A percentile compares a stretch with the other conserved stretches of the same genome.
phyloP scores from a whole-genome alignment of 768 basidiomycete genomes.

The Gymnopilus junonius region DNA sequence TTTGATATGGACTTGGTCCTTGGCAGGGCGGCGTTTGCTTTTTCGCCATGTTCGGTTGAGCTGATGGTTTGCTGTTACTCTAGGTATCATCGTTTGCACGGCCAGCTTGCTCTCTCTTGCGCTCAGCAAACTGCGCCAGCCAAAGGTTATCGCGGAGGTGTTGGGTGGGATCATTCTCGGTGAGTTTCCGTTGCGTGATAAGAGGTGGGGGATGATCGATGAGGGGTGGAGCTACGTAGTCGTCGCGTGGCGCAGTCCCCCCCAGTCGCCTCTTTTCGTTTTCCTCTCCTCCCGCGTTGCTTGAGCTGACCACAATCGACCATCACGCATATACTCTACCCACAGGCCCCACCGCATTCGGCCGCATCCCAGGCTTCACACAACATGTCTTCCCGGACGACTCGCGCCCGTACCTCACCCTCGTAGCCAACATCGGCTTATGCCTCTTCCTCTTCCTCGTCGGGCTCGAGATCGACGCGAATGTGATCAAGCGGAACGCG shows the following conservation, averaged over 20 bases:
- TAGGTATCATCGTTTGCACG: slow-evolving; percentile 83
- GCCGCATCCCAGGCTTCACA: slow-evolving; percentile 90
- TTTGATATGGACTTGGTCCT: not conserved
- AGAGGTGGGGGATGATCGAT: no score
- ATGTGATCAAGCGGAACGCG: slow-evolving; percentile 79
- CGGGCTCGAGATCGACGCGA: slow-evolving; percentile 87
- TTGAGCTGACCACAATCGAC: not conserved
- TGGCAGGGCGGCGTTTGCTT: not conserved
- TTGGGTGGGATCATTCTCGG: slow-evolving; percentile 91
- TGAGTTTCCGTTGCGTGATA: slow-evolving; percentile 23
- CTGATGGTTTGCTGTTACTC: not conserved
- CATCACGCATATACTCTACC: not conserved
- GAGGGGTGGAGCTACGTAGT: no score
- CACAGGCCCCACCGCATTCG: slow-evolving; percentile 57
- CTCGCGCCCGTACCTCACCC: slow-evolving; percentile 77
- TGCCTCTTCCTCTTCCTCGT: slow-evolving; percentile 92
- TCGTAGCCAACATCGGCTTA: slow-evolving; percentile 88
- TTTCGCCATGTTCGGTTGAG: not conserved
- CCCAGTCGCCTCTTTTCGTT: not conserved
- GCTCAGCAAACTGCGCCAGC: slow-evolving; percentile 80
- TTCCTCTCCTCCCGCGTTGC: not conserved
- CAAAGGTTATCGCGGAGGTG: slow-evolving; percentile 83
- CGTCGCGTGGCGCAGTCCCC: not conserved
- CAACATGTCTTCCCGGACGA: slow-evolving; percentile 77
- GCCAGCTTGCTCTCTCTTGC: slow-evolving; percentile 69